Percentiles rank a stretch among this genome's conserved stretches.
Conservation (phyloP, 805 yeast species). For the Kurtzmaniella cleridarum region DNA sequence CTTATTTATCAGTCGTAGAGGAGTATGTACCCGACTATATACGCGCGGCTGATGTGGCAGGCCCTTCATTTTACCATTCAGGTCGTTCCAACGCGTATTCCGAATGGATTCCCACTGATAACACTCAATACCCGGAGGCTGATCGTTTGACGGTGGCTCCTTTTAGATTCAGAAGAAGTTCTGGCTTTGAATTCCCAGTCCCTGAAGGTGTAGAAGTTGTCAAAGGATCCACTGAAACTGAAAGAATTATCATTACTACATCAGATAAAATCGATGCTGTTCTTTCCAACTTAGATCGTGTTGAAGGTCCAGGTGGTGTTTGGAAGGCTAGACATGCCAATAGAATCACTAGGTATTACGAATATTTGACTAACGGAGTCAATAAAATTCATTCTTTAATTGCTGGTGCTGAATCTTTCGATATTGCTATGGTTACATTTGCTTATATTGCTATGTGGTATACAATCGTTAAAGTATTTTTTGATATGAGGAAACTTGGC, state of each 20-base stretch:
- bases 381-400: slow-evolving; percentile 41
- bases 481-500: slow-evolving; percentile 72
- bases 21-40: slow-evolving; percentile 51
- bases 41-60: slow-evolving; percentile 22
- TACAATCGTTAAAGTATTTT: slow-evolving; percentile 67
- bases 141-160: slow-evolving; percentile 49
- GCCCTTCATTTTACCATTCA: slow-evolving; percentile 30
- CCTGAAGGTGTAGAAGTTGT: slow-evolving; percentile 28
- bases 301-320: slow-evolving; percentile 33
- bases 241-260: slow-evolving; percentile 36
- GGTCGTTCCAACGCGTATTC: slow-evolving; percentile 27
- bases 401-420: slow-evolving; percentile 78
- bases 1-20: slow-evolving; percentile 71
- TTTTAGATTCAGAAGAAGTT: slow-evolving; percentile 48
- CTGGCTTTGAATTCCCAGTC: slow-evolving; percentile 35
- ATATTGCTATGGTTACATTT: slow-evolving; percentile 67
- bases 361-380: slow-evolving; percentile 39
- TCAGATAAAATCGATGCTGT: slow-evolving; percentile 20
- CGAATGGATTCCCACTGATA: slow-evolving; percentile 48
- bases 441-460: slow-evolving; percentile 89
- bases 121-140: slow-evolving; percentile 37
- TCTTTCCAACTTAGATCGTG: slow-evolving; percentile 18
- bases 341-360: slow-evolving; percentile 52
- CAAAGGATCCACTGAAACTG: slow-evolving; percentile 35
- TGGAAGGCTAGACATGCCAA: slow-evolving; percentile 62